Conservation (phyloP, 1,284 basidiomycete genomes). For the Ceratobasidium sp. region DNA sequence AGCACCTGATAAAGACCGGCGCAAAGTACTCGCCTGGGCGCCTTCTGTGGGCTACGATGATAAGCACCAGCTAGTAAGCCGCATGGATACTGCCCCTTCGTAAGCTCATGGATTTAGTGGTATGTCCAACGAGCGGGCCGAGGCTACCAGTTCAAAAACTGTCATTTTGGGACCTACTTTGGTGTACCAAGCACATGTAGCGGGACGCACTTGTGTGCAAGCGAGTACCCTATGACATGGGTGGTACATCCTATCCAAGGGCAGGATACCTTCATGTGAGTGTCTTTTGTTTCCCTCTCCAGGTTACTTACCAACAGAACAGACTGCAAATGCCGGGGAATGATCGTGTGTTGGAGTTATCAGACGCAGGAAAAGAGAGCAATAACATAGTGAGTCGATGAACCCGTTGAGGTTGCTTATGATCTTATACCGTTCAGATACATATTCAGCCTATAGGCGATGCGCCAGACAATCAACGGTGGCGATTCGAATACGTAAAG, state of each 20-base stretch:
- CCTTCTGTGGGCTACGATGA: not conserved
- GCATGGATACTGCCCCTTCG: not conserved
- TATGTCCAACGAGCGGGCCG: constrained; percentile 4
- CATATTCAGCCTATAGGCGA: not conserved
- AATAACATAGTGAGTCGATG: not conserved
- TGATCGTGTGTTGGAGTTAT: not conserved
- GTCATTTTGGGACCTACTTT: constrained; percentile 9
- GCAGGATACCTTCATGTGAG: not conserved
- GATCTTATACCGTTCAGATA: not conserved
- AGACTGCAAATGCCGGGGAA: constrained; percentile 1
- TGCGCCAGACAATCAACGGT: not conserved
- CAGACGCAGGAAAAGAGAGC: not conserved
- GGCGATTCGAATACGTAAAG: not conserved
- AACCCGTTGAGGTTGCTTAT: not conserved
- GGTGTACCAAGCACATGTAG: not conserved
- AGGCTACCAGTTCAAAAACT: constrained; percentile 12
- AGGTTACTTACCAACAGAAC: not conserved
- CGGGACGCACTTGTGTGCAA: not conserved
- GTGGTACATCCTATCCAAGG: not conserved
- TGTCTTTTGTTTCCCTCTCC: not conserved
- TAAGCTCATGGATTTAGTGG: not conserved
- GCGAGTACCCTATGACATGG: constrained; percentile 21
- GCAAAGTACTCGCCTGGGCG: not conserved
- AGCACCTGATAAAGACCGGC: not conserved
- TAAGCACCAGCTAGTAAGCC: constrained; percentile 1